Conservation (phyloP, 78 protist species). For the Dictyostelium capitatum region DNA sequence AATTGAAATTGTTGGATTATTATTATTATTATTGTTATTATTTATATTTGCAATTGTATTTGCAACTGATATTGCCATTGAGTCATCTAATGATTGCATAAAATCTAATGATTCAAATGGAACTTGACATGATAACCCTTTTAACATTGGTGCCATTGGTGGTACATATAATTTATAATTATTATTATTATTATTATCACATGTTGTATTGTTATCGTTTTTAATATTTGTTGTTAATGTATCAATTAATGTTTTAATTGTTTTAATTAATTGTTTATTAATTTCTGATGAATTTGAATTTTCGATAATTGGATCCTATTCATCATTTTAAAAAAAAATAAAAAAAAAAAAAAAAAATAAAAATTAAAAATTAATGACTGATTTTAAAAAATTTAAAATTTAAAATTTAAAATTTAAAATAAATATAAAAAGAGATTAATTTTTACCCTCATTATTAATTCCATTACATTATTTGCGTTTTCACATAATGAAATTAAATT, state of each 20-base stretch:
- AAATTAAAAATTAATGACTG: not conserved
- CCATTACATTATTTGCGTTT: not conserved
- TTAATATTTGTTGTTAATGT: not conserved
- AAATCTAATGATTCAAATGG: not conserved
- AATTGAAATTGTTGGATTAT: not conserved
- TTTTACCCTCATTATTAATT: conserved; percentile 4
- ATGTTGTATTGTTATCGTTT: not conserved
- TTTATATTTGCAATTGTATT: not conserved
- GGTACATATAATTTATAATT: not conserved
- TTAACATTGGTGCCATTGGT: not conserved
- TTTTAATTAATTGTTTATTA: not conserved
- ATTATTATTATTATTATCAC: conserved; percentile 21
- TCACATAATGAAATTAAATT: not conserved
- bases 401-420: not conserved
- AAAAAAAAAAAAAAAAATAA: not conserved
- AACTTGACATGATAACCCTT: not conserved
- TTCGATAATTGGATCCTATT: not conserved
- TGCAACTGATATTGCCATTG: not conserved
- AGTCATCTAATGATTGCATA: not conserved
- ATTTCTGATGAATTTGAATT: not conserved
- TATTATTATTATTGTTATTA: not conserved
- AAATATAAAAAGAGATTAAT: not conserved
- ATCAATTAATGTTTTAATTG: not conserved
- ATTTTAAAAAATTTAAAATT: not conserved
- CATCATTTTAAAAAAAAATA: not conserved